Evolutionary conservation across 768 basidiomycete genomes (phyloP), one percentile per base, ranked within the genome.

Genomic region (Mycena leptocephala): DNA sequence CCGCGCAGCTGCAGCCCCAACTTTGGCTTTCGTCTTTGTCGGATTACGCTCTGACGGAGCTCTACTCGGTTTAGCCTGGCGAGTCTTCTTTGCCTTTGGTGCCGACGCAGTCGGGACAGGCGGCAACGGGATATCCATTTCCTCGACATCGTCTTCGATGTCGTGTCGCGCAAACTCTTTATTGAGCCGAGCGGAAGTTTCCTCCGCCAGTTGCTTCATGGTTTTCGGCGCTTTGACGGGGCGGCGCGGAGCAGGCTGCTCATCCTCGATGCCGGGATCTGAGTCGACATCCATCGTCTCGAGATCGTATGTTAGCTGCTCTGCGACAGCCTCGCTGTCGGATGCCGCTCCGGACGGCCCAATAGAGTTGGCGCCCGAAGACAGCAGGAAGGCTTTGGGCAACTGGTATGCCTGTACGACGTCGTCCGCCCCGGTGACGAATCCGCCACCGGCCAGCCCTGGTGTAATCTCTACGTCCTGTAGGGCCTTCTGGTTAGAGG

Each of bases 371-470:
- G 56, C 75, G 35, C 64, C 64, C 43, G 41, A 73, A 43, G 68
- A 16, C 35, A 35, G 75, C 55, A 51, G 79, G 68, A 65, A 76
- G 37, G 75, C 65, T 76, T 92, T 92, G 1, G 95, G 95, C 32
- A 96, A 85, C 72, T 89, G 89, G 82, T 92, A 96, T 2, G 92
- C 90, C 82, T 94, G 87, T 2, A 96, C 94, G 67, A 96, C 93
- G 74, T 91, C 92, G 79, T 93, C 94, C 9, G 92, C 93, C 18
- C 89, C 92, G 9, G 90, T 88, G 22, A 96, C 86, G 83, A 94
- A 96, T 16, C 94, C 94, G 70, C 85, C 88, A 22, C 82, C 76
- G 72, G 81, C 77, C 24, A 78, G 62, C 7, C 77, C 74, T 1
- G 77, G 77, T 59, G 35, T 9, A 43, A 78, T 39, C 71, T 72